These are phyloP conservation scores for Quercus phellos DNA, from an alignment of 331 rosid species.

Conservation along the genomic window DNA sequence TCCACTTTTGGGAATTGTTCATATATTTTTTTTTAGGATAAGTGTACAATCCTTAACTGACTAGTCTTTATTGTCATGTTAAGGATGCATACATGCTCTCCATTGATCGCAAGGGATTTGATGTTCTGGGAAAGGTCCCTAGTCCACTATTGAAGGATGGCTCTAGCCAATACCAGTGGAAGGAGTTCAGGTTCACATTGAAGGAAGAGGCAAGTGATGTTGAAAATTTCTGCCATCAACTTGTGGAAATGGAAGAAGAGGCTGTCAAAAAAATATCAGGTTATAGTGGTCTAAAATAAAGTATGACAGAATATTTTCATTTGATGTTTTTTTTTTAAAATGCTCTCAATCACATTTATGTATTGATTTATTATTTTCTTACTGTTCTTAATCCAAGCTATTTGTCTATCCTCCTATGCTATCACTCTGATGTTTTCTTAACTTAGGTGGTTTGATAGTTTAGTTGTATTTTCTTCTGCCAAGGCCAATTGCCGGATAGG, in stretches of 20 bases:
- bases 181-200: conserved; percentile 57
- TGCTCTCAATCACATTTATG: neutral
- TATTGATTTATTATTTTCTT: neutral
- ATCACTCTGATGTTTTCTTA: neutral
- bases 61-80: conserved; percentile 7
- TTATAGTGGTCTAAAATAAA: conserved; percentile 55
- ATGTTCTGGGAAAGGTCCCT: conserved; percentile 56
- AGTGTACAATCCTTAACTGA: neutral
- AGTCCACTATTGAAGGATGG: conserved; percentile 45
- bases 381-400: neutral
- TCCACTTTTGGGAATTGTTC: neutral
- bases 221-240: conserved; percentile 62
- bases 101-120: conserved; percentile 72
- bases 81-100: conserved; percentile 73
- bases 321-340: neutral
- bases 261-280: conserved; percentile 53
- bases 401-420: neutral
- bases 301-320: neutral
- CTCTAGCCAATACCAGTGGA: conserved; percentile 54
- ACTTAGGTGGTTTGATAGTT: neutral
- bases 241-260: conserved; percentile 84
- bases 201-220: conserved; percentile 57
- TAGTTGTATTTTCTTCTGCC: neutral
- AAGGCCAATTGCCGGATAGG: neutral
- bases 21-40: no score